phyloP scores from a whole-genome alignment of 148 eudicot species.

The Silene conica region DNA sequence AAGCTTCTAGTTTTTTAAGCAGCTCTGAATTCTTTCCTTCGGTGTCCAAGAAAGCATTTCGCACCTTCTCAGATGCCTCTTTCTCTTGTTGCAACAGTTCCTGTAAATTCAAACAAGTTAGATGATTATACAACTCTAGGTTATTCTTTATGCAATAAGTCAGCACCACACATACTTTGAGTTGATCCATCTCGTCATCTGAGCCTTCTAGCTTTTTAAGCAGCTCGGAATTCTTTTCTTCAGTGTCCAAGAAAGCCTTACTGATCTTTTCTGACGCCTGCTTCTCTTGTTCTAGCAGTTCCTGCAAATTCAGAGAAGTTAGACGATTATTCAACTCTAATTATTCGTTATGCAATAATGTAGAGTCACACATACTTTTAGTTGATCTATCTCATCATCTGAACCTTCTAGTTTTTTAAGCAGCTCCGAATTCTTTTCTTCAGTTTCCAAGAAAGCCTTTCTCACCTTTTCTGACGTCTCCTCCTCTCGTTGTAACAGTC shows the following conservation, averaged over 20 bases:
- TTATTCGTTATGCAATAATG: neutral
- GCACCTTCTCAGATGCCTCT: neutral
- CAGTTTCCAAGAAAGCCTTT: conserved; percentile 49
- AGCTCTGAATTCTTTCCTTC: conserved; percentile 3
- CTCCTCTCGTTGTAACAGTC: neutral
- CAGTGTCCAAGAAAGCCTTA: conserved; percentile 4
- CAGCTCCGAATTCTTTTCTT: conserved; percentile 54
- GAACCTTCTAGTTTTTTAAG: conserved; percentile 63
- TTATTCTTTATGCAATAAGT: neutral
- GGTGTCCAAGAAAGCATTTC: neutral
- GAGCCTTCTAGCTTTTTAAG: conserved; percentile 2
- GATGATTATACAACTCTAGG: neutral
- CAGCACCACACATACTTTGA: neutral
- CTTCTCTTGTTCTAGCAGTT: neutral
- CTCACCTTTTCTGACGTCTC: conserved; percentile 54
- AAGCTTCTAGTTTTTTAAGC: conserved; percentile 3
- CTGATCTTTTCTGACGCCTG: neutral
- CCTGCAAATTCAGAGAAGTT: neutral
- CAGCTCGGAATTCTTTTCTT: conserved; percentile 8
- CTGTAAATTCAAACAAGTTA: neutral
- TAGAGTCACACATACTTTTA: neutral
- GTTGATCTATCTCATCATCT: conserved; percentile 19
- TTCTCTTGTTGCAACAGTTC: neutral
- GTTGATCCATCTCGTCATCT: neutral
- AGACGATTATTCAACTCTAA: neutral